Evolutionary conservation across 1,284 basidiomycete genomes (phyloP).

Genomic region (Microbotryum intermedium): DNA sequence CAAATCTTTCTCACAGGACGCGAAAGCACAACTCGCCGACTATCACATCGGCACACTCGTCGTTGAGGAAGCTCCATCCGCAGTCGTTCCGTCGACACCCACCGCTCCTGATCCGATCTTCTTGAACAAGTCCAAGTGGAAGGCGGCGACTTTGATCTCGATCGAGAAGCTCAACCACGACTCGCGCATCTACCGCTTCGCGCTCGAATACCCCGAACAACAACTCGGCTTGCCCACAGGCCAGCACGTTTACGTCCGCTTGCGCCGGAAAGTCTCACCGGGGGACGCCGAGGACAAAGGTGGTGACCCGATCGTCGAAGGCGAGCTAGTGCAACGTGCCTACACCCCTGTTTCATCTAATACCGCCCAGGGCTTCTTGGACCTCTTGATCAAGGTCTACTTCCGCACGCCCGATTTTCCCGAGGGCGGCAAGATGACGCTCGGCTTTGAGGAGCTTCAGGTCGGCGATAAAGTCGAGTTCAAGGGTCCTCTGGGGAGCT

Average conservation of each 20-base stretch:
- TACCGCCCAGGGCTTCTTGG: constrained; percentile 47
- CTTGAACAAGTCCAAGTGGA: constrained; percentile 51
- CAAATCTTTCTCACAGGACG: constrained; percentile 1
- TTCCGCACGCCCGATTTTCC: constrained; percentile 44
- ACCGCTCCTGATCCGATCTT: constrained; percentile 39
- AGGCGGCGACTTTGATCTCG: constrained; percentile 44
- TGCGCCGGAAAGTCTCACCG: constrained; percentile 42
- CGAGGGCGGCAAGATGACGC: constrained; percentile 53
- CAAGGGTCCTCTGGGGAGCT: constrained; percentile 57
- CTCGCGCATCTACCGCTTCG: constrained; percentile 51
- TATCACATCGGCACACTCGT: constrained; percentile 47
- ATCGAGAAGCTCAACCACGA: constrained; percentile 48
- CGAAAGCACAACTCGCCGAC: constrained; percentile 29
- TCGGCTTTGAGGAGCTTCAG: constrained; percentile 47
- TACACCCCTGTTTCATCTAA: constrained; percentile 54
- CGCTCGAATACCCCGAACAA: constrained; percentile 45
- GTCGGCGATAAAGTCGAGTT: constrained; percentile 52
- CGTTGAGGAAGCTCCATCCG: constrained; percentile 17
- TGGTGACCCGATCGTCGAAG: constrained; percentile 24
- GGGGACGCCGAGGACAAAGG: neutral
- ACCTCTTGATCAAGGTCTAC: constrained; percentile 55
- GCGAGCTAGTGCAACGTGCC: constrained; percentile 51
- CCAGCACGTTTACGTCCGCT: constrained; percentile 54
- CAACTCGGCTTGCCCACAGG: constrained; percentile 54
- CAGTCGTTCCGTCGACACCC: constrained; percentile 3